Percentiles rank a stretch among this genome's conserved stretches.
Evolutionary conservation across 257 asterid species (phyloP).

Genomic region (Ocimum tenuiflorum): DNA sequence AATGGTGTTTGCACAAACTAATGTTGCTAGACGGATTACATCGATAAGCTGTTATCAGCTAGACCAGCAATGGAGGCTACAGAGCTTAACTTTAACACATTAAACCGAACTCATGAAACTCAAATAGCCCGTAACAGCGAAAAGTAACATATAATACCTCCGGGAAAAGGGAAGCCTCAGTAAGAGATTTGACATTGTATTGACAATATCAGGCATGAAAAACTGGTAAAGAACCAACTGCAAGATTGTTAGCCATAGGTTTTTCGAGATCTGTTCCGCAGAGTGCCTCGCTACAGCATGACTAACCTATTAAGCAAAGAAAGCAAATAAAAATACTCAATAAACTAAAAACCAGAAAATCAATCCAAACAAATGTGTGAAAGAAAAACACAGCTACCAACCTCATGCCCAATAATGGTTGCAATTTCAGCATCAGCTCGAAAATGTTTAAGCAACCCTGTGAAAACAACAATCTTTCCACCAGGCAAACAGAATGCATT

Average conservation of each 20-base stretch:
- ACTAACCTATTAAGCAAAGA: conserved; percentile 53
- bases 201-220: conserved; percentile 77
- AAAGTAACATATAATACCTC: conserved; percentile 38
- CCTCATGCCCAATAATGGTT: conserved; percentile 87
- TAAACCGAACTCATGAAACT: conserved; percentile 4
- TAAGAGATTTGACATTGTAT: conserved; percentile 67
- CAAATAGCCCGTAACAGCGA: neutral
- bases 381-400: neutral
- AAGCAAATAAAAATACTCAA: conserved; percentile 7
- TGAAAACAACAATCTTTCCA: conserved; percentile 92
- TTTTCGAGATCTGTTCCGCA: conserved; percentile 80
- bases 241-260: conserved; percentile 65
- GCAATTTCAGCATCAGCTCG: conserved; percentile 81
- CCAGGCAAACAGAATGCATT: conserved; percentile 90
- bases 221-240: conserved; percentile 77
- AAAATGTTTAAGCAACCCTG: conserved; percentile 78
- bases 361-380: neutral
- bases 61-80: neutral
- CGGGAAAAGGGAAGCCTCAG: conserved; percentile 89
- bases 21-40: neutral
- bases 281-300: conserved; percentile 92
- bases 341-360: neutral
- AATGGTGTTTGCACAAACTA: neutral
- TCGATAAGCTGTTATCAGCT: neutral
- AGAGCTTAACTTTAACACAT: neutral